phyloP scores from a whole-genome alignment of 169 alveolate genomes.

The Cryptosporidium xiaoi region DNA sequence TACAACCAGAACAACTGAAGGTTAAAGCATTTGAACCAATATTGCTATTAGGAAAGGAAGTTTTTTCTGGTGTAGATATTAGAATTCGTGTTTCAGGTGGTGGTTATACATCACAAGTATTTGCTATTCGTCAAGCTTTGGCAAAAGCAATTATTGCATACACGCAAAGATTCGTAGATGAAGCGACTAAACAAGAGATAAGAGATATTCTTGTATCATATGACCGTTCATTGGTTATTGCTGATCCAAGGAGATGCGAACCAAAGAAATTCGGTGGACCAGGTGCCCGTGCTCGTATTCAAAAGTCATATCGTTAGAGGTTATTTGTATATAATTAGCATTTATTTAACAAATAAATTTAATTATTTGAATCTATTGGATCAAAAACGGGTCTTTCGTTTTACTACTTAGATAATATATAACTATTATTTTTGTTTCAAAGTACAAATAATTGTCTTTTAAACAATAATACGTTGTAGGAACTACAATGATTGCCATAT shows the following conservation, averaged over 20 bases:
- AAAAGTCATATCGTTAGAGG: slow-evolving; percentile 97
- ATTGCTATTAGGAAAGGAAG: slow-evolving; percentile 94
- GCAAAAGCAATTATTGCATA: slow-evolving; percentile 98
- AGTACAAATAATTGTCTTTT: too few species aligned
- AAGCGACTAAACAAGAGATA: slow-evolving; percentile 93
- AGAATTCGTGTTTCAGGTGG: slow-evolving; percentile 99
- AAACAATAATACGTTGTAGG: too few species aligned
- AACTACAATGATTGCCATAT: too few species aligned
- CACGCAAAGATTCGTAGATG: slow-evolving; percentile 96
- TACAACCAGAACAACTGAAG: slow-evolving; percentile 94
- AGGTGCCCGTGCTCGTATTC: slow-evolving; percentile 98
- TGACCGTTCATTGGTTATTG: slow-evolving; percentile 98
- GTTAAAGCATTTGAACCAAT: slow-evolving; percentile 98
- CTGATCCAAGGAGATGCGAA: slow-evolving; percentile 99
- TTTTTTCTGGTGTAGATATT: slow-evolving; percentile 93
- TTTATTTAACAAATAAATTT: too few species aligned
- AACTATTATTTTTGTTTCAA: too few species aligned
- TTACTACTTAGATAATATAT: too few species aligned
- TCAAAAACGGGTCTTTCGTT: too few species aligned
- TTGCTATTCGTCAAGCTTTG: slow-evolving; percentile 97
- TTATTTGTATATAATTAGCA: too few species aligned
- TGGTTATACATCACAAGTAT: slow-evolving; percentile 97
- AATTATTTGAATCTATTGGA: too few species aligned
- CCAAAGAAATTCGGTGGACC: slow-evolving; percentile 99
- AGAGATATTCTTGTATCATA: slow-evolving; percentile 95